Evolutionary conservation across 352 stramenopile species (phyloP), one percentile per base, ranked within the genome.

Genomic region (Saprolegnia parasitica): DNA sequence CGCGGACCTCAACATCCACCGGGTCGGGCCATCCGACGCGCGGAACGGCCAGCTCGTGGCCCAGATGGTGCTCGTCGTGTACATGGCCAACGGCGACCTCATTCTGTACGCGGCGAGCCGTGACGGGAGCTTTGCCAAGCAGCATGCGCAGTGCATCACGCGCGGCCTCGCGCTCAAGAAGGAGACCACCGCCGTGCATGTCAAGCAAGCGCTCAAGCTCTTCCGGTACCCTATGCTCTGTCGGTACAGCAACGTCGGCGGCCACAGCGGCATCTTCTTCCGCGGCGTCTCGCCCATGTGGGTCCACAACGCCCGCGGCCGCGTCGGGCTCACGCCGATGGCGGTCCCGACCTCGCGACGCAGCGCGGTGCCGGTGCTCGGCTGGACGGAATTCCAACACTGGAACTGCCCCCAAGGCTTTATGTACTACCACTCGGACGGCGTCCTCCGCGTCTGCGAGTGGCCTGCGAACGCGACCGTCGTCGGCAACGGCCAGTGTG

Each of bases 201-300:
- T 67, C 60, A 35, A 58, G 26, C 52, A 60, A 58, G 26, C 37
- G 78, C 81, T 60, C 5, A 92, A 91, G 49, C 81, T 95, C 0
- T 95, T 95, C 63, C 84, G 87, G 20, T 95, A 95, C 71, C 85
- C 87, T 21, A 95, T 95, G 87, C 72, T 95, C 0, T 92, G 85
- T 0, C 75, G 76, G 20, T 95, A 93, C 50, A 55, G 84, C 61
- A 92, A 93, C 46, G 86, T 95, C 35, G 92, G 90, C 72, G 89
- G 83, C 60, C 91, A 90, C 77, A 93, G 86, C 46, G 87, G 87
- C 4, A 77, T 79, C 9, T 95, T 95, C 73, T 95, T 95, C 73
- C 84, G 87, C 54, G 87, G 87, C 5, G 82, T 84, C 0, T 84
- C 92, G 57, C 87, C 87, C 0, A 92, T 93, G 81, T 95, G 87